Evolutionary conservation across 1,139 yeast species (phyloP).

Genomic region (Debaryomyces sp.): DNA sequence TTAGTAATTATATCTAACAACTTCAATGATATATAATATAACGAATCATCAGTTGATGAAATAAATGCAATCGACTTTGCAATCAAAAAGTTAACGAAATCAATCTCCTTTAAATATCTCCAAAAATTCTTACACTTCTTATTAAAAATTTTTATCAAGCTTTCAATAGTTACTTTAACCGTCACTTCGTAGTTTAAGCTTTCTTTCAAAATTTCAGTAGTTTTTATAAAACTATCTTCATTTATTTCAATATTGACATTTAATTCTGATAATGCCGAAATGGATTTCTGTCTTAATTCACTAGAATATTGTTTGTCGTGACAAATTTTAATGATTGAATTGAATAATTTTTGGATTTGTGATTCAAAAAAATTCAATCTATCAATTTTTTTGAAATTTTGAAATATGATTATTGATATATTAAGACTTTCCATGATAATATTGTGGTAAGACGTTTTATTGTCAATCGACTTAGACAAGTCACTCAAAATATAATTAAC

Average conservation of each 20-base stretch:
- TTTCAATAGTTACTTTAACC: slow-evolving; percentile 33
- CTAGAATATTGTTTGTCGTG: slow-evolving; percentile 46
- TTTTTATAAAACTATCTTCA: slow-evolving; percentile 14
- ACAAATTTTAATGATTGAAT: slow-evolving; percentile 36
- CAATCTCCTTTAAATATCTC: slow-evolving; percentile 19
- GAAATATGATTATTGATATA: slow-evolving; percentile 39
- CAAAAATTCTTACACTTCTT: slow-evolving; percentile 13
- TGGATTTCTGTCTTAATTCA: slow-evolving; percentile 53
- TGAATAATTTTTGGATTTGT: slow-evolving; percentile 15
- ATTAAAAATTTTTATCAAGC: slow-evolving; percentile 27
- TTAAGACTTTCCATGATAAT: slow-evolving; percentile 54
- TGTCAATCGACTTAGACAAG: slow-evolving; percentile 40
- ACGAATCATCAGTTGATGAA: slow-evolving; percentile 28
- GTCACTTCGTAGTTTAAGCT: slow-evolving; percentile 41
- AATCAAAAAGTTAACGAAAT: slow-evolving; percentile 19
- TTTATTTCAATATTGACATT: slow-evolving; percentile 19
- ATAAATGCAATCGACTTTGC: slow-evolving; percentile 22
- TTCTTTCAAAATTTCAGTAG: slow-evolving; percentile 22
- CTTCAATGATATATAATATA: slow-evolving; percentile 27
- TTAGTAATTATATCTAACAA: slow-evolving; percentile 21
- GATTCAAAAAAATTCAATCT: slow-evolving; percentile 21
- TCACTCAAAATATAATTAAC: slow-evolving; percentile 45
- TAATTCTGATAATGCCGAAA: slow-evolving; percentile 36
- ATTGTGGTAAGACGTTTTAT: slow-evolving; percentile 42
- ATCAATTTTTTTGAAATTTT: slow-evolving; percentile 18